Evolutionary conservation across 1,284 basidiomycete genomes (phyloP).

Genomic region (Tylopilus sp.): DNA sequence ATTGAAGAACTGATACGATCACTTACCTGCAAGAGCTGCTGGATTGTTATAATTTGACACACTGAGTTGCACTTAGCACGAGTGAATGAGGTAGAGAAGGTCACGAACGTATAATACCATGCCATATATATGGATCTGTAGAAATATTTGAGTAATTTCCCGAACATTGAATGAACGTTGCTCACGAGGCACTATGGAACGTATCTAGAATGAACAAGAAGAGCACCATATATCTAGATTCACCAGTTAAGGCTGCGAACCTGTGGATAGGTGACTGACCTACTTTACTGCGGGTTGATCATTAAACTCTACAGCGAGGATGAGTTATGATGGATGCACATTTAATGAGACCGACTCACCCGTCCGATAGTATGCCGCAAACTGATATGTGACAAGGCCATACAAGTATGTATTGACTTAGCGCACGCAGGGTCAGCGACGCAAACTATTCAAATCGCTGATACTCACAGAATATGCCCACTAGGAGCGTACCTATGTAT

Average conservation of each 20-base stretch:
- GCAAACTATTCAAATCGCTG: background rate
- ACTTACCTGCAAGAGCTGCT: slow-evolving; percentile 9
- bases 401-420: slow-evolving; percentile 43
- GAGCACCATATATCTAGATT: slow-evolving; percentile 38
- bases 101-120: slow-evolving; percentile 17
- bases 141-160: background rate
- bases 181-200: slow-evolving; percentile 39
- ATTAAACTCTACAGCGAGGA: slow-evolving; percentile 41
- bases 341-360: slow-evolving; percentile 32
- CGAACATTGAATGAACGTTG: background rate
- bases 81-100: background rate
- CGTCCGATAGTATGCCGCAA: slow-evolving; percentile 42
- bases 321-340: background rate
- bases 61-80: slow-evolving; percentile 3
- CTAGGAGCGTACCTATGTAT: slow-evolving; percentile 40
- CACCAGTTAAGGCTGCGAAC: background rate
- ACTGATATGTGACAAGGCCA: slow-evolving; percentile 51
- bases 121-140: slow-evolving; percentile 10
- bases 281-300: slow-evolving; percentile 35
- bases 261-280: background rate
- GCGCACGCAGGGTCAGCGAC: background rate
- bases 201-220: slow-evolving; percentile 46
- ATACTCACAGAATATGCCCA: slow-evolving; percentile 41
- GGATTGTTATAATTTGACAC: slow-evolving; percentile 16
- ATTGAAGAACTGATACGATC: background rate